Evolutionary conservation across 768 basidiomycete species (phyloP).

Genomic region (Ephemerocybe angulata): DNA sequence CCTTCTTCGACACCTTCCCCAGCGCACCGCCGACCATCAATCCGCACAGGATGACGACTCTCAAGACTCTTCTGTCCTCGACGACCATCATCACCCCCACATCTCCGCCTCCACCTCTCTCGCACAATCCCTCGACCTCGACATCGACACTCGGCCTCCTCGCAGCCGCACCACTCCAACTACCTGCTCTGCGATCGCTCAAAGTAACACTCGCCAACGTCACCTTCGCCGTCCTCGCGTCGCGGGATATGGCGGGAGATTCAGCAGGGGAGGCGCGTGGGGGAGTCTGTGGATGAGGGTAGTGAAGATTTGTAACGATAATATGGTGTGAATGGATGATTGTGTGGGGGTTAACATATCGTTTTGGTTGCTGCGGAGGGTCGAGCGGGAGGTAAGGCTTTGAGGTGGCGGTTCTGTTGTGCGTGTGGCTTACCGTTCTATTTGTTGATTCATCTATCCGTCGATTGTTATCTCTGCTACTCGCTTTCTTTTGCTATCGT

Average conservation of each 20-base stretch:
- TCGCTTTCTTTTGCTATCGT: too few relatives aligned
- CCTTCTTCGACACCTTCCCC: not conserved
- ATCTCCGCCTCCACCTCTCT: conserved; percentile 6
- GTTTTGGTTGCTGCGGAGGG: conserved; percentile 28
- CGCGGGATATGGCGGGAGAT: conserved; percentile 49
- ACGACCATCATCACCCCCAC: conserved; percentile 7
- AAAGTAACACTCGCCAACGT: conserved; percentile 70
- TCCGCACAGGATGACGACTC: conserved; percentile 5
- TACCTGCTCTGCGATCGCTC: conserved; percentile 66
- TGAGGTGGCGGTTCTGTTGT: too few relatives aligned
- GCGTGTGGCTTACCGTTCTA: too few relatives aligned
- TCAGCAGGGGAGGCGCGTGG: conserved; percentile 18
- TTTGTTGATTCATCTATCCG: too few relatives aligned
- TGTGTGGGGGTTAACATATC: conserved; percentile 61
- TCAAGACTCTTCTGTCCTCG: conserved; percentile 11
- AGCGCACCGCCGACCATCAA: not conserved
- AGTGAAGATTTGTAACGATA: conserved; percentile 45
- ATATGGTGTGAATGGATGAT: conserved; percentile 64
- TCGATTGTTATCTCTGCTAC: too few relatives aligned
- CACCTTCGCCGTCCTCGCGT: conserved; percentile 62
- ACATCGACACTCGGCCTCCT: conserved; percentile 19
- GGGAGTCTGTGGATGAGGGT: conserved; percentile 48
- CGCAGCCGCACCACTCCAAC: conserved; percentile 40
- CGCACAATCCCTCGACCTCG: conserved; percentile 15
- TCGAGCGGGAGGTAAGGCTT: too few relatives aligned